Percentiles rank a stretch among this genome's conserved stretches.
Evolutionary conservation across 352 stramenopile genomes (phyloP).

Genomic region (Halophytophthora batemanensis): DNA sequence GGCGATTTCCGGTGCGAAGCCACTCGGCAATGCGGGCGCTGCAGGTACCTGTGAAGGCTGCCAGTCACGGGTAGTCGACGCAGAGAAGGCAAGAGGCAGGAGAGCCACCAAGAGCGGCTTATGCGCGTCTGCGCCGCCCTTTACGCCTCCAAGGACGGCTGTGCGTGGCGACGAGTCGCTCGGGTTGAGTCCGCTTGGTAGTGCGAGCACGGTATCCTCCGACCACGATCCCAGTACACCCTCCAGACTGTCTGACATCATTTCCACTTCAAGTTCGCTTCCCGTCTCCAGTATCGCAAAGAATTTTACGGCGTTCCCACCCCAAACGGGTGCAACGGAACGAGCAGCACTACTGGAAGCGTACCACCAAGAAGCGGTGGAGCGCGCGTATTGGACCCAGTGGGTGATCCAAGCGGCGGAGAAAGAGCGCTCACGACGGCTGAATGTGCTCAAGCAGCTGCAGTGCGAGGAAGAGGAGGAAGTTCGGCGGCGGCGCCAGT

Average conservation of each 20-base stretch:
- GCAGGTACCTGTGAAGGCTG: not conserved
- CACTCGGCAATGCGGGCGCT: not conserved
- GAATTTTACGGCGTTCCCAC: not conserved
- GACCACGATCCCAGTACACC: not conserved
- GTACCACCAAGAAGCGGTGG: conserved; percentile 25
- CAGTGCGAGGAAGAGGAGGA: conserved; percentile 77
- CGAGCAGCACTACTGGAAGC: conserved; percentile 9
- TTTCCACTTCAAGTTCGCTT: not conserved
- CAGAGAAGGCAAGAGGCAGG: not conserved
- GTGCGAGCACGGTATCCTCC: not conserved
- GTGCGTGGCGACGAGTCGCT: not conserved
- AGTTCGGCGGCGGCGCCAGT: conserved; percentile 54
- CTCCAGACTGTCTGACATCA: not conserved
- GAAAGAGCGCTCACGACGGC: conserved; percentile 62
- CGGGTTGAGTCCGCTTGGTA: not conserved
- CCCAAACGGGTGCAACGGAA: conserved; percentile 9
- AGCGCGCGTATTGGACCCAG: conserved; percentile 76
- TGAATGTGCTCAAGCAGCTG: conserved; percentile 65
- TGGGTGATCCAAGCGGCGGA: conserved; percentile 82
- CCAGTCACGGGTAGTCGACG: not conserved
- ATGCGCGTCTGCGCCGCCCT: conserved; percentile 33
- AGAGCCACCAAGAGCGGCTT: conserved; percentile 7
- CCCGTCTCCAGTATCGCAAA: not conserved
- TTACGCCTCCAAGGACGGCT: conserved; percentile 19
- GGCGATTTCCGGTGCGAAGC: conserved; percentile 1